Evolutionary conservation across 2,329 filamentous ascomycete species (phyloP), one percentile per base, ranked within the genome.

Genomic region (Talaromyces rugulosus): DNA sequence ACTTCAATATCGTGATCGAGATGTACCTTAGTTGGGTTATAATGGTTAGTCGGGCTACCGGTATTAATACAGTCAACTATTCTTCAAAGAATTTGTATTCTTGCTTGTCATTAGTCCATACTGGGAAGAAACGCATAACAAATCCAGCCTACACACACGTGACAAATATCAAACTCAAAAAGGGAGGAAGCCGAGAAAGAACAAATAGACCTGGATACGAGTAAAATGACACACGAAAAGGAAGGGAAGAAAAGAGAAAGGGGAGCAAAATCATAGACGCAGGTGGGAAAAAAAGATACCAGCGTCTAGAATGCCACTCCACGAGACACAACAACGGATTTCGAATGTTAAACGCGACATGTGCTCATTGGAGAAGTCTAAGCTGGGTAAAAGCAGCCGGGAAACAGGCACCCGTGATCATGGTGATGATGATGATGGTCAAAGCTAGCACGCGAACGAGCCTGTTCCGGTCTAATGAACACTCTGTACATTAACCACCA

Each of bases 41-140:
- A 40, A 16, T 36, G 16, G n/a, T 40, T 40, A n/a, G 36, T 6
- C 36, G 14, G 36, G 34, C 34, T 36, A 36, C 16, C 14, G 34
- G 34, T 7, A 40, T 40, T 40, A 23, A 23, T 23, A 40, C 36
- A 40, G 12, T 40, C 36, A 6, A 5, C 14, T 6, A 40, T n/a
- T 40, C 53, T 54, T 42, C 54, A 56, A 36, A 56, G 58, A 51
- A 54, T 50, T 54, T 63, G 59, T 59, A 66, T 72, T 68, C 69
- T 73, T 68, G 70, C 69, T 50, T 52, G 55, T 62, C 72, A 74
- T 75, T 75, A 75, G 69, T 73, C 65, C 71, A 70, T 72, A 64
- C 74, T 69, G 53, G 31, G 40, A 58, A 47, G 50, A 60, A 59
- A 65, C 27, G 62, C 55, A 36, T 52, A 53, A 59, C 54, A 61